Conservation (phyloP, 768 basidiomycete species). For the Lyophyllum shimeji region DNA sequence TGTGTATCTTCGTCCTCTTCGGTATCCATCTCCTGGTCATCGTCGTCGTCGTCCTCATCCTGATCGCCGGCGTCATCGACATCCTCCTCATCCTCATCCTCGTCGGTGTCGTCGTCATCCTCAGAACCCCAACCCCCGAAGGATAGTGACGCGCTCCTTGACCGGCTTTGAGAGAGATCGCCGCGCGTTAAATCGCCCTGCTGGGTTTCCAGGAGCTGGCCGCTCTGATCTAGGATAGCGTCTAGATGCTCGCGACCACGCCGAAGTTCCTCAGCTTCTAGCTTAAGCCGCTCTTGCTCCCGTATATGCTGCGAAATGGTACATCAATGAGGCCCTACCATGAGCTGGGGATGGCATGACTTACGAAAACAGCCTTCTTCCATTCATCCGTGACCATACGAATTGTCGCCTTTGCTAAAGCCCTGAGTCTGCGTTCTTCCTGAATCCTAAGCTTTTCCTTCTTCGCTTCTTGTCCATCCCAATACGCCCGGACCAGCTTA, state of each 20-base stretch:
- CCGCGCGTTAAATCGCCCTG: constrained; percentile 63
- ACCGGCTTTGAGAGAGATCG: constrained; percentile 54
- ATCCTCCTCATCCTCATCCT: constrained; percentile 27
- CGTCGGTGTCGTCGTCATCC: constrained; percentile 38
- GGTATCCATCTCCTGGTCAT: constrained; percentile 29
- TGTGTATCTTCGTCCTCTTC: constrained; percentile 20
- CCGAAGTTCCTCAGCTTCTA: constrained; percentile 75
- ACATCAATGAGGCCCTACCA: constrained; percentile 3
- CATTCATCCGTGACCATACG: constrained; percentile 75
- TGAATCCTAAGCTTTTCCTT: constrained; percentile 57
- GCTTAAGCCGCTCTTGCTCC: constrained; percentile 59
- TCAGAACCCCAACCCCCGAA: constrained; percentile 33
- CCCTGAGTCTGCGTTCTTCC: constrained; percentile 67
- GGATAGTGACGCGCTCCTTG: constrained; percentile 46
- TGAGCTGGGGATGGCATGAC: constrained; percentile 27
- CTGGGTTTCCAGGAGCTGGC: constrained; percentile 83
- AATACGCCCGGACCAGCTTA: constrained; percentile 67
- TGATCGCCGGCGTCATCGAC: constrained; percentile 29
- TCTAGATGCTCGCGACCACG: constrained; percentile 86
- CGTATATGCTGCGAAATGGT: constrained; percentile 59
- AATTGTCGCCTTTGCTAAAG: constrained; percentile 70
- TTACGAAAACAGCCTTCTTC: constrained; percentile 83
- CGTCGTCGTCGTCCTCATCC: constrained; percentile 16
- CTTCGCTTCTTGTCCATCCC: constrained; percentile 64
- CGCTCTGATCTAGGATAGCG: constrained; percentile 87